phyloP scores from a whole-genome alignment of 768 basidiomycete genomes.

The Tylopilus intermedius region DNA sequence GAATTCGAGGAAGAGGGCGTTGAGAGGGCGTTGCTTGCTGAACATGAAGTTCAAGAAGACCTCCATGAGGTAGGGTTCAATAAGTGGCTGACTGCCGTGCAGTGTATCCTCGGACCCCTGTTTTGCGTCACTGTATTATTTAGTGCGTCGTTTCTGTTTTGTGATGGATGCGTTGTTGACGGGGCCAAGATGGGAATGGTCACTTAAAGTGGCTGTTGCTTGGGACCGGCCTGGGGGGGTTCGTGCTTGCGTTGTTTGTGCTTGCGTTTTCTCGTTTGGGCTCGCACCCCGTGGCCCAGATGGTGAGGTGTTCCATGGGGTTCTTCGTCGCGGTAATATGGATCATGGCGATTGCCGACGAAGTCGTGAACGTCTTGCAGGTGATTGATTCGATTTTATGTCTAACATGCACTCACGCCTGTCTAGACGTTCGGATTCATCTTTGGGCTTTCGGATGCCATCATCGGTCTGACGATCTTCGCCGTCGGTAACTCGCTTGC shows the following conservation, averaged over 20 bases:
- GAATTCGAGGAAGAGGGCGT: slow-evolving; percentile 76
- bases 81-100: slow-evolving; percentile 81
- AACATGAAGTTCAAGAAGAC: slow-evolving; percentile 67
- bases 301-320: slow-evolving; percentile 83
- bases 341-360: slow-evolving; percentile 98
- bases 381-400: slow-evolving; percentile 36
- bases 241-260: slow-evolving; percentile 50
- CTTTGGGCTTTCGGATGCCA: slow-evolving; percentile 93
- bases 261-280: slow-evolving; percentile 58
- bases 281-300: slow-evolving; percentile 48
- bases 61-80: slow-evolving; percentile 62
- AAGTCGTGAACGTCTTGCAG: slow-evolving; percentile 86
- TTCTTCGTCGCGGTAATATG: slow-evolving; percentile 89
- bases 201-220: slow-evolving; percentile 50
- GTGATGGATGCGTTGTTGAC: neutral
- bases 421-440: slow-evolving; percentile 84
- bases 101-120: slow-evolving; percentile 78
- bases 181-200: slow-evolving; percentile 28
- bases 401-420: neutral
- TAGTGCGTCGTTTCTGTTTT: slow-evolving; percentile 44
- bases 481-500: slow-evolving; percentile 95
- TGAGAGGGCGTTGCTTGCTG: slow-evolving; percentile 65
- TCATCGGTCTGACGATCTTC: slow-evolving; percentile 94
- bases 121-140: slow-evolving; percentile 76
- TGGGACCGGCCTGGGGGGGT: slow-evolving; percentile 51